Base-by-base conservation (phyloP, 2,329 filamentous ascomycete species). In the Erysiphe neolycopersici region DNA sequence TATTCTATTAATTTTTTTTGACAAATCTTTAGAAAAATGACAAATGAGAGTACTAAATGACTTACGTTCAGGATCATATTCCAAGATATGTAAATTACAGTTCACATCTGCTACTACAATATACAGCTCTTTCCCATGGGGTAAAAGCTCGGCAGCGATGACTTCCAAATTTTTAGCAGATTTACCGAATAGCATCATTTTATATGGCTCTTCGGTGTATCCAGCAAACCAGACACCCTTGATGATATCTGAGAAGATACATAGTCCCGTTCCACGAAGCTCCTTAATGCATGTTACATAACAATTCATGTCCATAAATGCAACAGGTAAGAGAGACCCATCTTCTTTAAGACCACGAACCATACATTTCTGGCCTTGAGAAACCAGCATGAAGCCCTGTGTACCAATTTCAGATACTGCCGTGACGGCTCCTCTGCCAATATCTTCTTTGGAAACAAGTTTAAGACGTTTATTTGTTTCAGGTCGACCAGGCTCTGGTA, bases 331-430 rank as follows among this genome's bases (percentile, higher is more conserved):
- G 43, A 95, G 68, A 1, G 80, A 84, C 0, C 85, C 83, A 56
- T 98, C 89, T 59, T 98, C 89, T 58, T 94, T 94, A 3, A 98
- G 67, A 36, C 89, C 89, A 46, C 89, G 71, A 1, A 98, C 84
- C 79, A 98, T 91, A 58, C 84, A 87, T 60, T 98, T 98, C 55
- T 94, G 85, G 0, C 89, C 89, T 56, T 98, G 89, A 0, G 85
- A 84, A 36, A 80, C 80, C 48, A 89, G 76, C 67, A 91, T 74
- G 51, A 87, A 83, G 1, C 80, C 89, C 59, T 89, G 84, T 0
- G 76, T 83, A 37, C 81, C 87, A 44, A 92, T 77, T 49, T 80
- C 77, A 0, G 79, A 83, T 11, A 98, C 60, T 0, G 82, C 79
- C 13, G 87, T 93, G 19, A 98, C 82, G 4, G 83, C 83, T 10